Evolutionary conservation across 2,329 filamentous ascomycete genomes (phyloP).

Genomic region (Colletotrichum simmondsii): DNA sequence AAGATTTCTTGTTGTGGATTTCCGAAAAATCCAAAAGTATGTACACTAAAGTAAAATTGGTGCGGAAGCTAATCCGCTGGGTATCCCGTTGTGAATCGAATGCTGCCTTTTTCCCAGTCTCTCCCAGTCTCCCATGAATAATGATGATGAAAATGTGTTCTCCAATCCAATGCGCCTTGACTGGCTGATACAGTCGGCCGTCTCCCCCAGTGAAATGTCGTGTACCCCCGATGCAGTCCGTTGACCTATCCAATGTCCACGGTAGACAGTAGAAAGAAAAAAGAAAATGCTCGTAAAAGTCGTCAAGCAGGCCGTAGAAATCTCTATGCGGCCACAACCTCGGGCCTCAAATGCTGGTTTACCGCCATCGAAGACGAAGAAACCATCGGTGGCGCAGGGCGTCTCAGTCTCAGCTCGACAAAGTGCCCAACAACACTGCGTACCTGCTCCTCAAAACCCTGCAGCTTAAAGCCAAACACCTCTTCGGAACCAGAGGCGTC

Average conservation of each 20-base stretch:
- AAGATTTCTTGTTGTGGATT: not conserved
- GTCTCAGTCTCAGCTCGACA: conserved; percentile 40
- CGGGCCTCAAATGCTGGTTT: conserved; percentile 1
- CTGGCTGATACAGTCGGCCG: not conserved
- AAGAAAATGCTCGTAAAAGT: not conserved
- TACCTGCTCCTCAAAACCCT: conserved; percentile 47
- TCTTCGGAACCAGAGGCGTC: conserved; percentile 44
- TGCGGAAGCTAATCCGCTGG: conserved; percentile 14
- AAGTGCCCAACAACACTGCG: conserved; percentile 47
- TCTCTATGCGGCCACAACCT: conserved; percentile 5
- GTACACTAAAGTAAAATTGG: not conserved
- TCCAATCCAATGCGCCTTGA: not conserved
- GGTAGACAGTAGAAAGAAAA: not conserved
- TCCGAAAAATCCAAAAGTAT: not conserved
- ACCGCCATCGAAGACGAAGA: not conserved
- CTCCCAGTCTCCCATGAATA: too few species aligned
- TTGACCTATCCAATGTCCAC: not conserved
- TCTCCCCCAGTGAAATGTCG: too few species aligned
- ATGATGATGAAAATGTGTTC: not conserved
- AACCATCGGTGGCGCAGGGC: not conserved
- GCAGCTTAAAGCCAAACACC: conserved; percentile 45
- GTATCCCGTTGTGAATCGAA: conserved; percentile 19
- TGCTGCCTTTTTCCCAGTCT: not conserved
- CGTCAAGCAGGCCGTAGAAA: not conserved
- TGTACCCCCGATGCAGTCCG: not conserved